A percentile compares a stretch with the other conserved stretches of the same genome.
Evolutionary conservation across 805 yeast species (phyloP).

Genomic region (Wickerhamiella bombiphila): DNA sequence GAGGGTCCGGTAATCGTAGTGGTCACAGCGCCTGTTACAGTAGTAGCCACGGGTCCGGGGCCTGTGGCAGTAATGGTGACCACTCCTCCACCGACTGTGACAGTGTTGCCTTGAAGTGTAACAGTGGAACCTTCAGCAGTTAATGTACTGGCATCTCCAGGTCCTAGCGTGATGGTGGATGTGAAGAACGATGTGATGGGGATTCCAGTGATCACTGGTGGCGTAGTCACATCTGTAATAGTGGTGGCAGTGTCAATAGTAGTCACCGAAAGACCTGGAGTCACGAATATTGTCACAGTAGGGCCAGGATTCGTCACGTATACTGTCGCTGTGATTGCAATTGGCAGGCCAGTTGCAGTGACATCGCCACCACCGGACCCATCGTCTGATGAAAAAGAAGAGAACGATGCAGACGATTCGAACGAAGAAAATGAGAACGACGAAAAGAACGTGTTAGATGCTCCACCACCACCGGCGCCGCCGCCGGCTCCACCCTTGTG

Average conservation of each 20-base stretch:
- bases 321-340: neutral
- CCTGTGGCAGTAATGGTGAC: neutral
- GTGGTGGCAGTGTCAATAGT: neutral
- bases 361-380: too few relatives aligned
- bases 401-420: neutral
- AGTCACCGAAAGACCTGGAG: neutral
- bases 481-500: slow-evolving; percentile 2
- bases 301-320: neutral
- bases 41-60: neutral
- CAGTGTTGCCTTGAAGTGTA: slow-evolving; percentile 1
- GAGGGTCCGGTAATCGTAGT: neutral
- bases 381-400: too few relatives aligned
- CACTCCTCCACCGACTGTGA: neutral
- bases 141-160: too few relatives aligned
- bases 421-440: neutral
- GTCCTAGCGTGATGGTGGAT: slow-evolving; percentile 1
- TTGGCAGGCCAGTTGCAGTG: too few relatives aligned
- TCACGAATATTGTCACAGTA: neutral
- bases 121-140: neutral
- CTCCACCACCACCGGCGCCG: neutral
- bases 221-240: neutral
- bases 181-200: slow-evolving; percentile 3
- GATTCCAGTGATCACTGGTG: neutral
- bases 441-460: neutral
- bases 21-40: neutral